Percentiles rank a stretch among this genome's conserved stretches.
Evolutionary conservation across 257 asterid genomes (phyloP).

Genomic region (Sherardia arvensis): DNA sequence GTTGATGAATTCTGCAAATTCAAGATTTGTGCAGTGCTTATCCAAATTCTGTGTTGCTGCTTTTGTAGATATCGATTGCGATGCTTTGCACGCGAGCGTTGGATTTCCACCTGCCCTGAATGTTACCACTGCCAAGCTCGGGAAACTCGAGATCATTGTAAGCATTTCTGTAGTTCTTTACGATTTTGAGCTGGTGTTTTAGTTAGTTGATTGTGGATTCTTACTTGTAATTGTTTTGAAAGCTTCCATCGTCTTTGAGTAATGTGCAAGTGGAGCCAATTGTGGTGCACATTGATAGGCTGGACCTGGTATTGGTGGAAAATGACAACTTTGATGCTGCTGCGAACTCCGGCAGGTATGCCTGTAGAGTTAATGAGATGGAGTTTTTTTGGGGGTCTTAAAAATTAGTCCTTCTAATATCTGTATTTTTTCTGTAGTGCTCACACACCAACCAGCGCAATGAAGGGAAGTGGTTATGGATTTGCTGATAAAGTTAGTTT

Average conservation of each 20-base stretch:
- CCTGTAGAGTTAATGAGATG: slow-evolving; percentile 17
- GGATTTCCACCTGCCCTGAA: slow-evolving; percentile 93
- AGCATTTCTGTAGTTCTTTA: slow-evolving; percentile 16
- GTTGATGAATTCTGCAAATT: not conserved
- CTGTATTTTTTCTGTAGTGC: slow-evolving; percentile 32
- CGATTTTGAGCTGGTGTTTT: slow-evolving; percentile 5
- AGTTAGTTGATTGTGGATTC: not conserved
- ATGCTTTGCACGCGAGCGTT: slow-evolving; percentile 90
- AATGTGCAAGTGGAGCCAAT: slow-evolving; percentile 91
- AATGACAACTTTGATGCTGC: slow-evolving; percentile 58
- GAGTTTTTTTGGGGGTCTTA: slow-evolving; percentile 7
- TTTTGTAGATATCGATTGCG: slow-evolving; percentile 74
- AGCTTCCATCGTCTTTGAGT: slow-evolving; percentile 97
- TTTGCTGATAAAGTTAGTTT: slow-evolving; percentile 87
- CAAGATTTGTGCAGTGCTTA: not conserved
- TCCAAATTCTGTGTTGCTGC: slow-evolving; percentile 1
- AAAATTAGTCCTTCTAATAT: slow-evolving; percentile 4
- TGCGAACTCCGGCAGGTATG: slow-evolving; percentile 57
- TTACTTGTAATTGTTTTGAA: slow-evolving; percentile 18
- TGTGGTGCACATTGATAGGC: slow-evolving; percentile 79
- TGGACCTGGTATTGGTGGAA: slow-evolving; percentile 89
- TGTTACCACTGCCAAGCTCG: slow-evolving; percentile 84
- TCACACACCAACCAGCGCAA: slow-evolving; percentile 40
- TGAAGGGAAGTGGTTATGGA: slow-evolving; percentile 79
- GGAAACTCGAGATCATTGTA: slow-evolving; percentile 89